Evolutionary conservation across 768 basidiomycete genomes (phyloP).

Genomic region (Sporobolomyces roseus): DNA sequence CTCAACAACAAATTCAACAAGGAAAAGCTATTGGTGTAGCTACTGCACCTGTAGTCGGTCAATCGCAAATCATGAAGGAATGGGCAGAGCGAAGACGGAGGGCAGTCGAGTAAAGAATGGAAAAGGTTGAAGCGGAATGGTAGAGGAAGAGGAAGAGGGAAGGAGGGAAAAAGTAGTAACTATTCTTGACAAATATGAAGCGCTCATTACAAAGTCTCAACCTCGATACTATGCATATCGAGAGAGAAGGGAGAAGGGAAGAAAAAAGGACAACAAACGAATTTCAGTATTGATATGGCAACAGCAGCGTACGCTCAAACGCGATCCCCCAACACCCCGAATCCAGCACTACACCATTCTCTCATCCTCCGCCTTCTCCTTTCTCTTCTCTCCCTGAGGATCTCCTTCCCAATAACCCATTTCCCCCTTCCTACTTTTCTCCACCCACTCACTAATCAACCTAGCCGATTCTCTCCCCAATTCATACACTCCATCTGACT

Average conservation of each 20-base stretch:
- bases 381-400: not conserved
- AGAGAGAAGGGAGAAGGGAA: not conserved
- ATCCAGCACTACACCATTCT: not conserved
- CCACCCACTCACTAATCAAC: slow-evolving; percentile 30
- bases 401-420: slow-evolving; percentile 28
- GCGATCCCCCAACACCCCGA: not conserved
- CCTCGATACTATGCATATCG: not conserved
- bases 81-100: slow-evolving; percentile 27
- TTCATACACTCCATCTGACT: slow-evolving; percentile 29
- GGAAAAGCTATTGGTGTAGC: slow-evolving; percentile 23
- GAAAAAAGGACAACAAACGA: slow-evolving; percentile 1
- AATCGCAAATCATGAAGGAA: not conserved
- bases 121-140: not conserved
- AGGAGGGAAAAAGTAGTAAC: not conserved
- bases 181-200: slow-evolving; percentile 13
- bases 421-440: slow-evolving; percentile 9
- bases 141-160: not conserved
- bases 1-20: slow-evolving; percentile 25
- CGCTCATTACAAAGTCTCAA: not conserved
- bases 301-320: not conserved
- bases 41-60: not conserved
- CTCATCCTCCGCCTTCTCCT: not conserved
- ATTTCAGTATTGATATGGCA: too few relatives aligned
- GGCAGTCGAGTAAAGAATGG: not conserved
- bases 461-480: slow-evolving; percentile 24